Evolutionary conservation across 1,284 basidiomycete species (phyloP), one percentile per base, ranked within the genome.

Genomic region (Ceratobasidium papillatum): DNA sequence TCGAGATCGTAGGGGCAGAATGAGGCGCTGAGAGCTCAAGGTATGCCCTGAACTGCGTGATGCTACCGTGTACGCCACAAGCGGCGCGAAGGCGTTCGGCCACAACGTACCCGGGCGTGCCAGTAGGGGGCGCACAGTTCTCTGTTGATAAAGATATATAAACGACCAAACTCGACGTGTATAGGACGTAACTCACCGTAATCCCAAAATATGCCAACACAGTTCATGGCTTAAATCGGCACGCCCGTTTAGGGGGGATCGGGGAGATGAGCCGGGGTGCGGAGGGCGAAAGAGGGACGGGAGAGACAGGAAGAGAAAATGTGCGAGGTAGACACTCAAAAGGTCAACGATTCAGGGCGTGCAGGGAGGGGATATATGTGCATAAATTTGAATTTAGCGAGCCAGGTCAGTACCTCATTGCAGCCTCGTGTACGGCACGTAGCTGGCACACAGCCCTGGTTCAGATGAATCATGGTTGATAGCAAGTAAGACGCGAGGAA

Each of bases 191-290:
- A 81, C 86, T 54, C 72, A 88, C 88, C 88, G 77, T 86, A 87
- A 79, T 90, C 89, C 88, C 89, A 90, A 77, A 88, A 90, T 38
- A 90, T 84, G 71, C 86, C 87, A 52, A 88, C 87, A 19, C 36
- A n/a, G 58, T 83, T 71, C 68, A 71, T 71, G 41, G 59, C 38
- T 61, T 5, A 38, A 61, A 61, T 27, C 11, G 36, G 59, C n/a
- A 61, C 59, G 59, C 59, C 38, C 51, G 52, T 54, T 41, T 69
- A 30, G 52, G 65, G 30, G 49, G 65, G 38, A 69, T 69, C 49
- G 65, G 36, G 51, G 41, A n/a, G 38, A 30, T n/a, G 7, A 30
- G 38, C 58, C 36, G 41, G 66, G 73, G 47, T 27, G 45, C 38
- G 64, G 66, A 58, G 66, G 54, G 43, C 25, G 65, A 51, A 59